Percentiles rank a stretch among this genome's conserved stretches.
phyloP scores from a whole-genome alignment of 768 basidiomycete genomes.

The Cystoderma amianthinum region DNA sequence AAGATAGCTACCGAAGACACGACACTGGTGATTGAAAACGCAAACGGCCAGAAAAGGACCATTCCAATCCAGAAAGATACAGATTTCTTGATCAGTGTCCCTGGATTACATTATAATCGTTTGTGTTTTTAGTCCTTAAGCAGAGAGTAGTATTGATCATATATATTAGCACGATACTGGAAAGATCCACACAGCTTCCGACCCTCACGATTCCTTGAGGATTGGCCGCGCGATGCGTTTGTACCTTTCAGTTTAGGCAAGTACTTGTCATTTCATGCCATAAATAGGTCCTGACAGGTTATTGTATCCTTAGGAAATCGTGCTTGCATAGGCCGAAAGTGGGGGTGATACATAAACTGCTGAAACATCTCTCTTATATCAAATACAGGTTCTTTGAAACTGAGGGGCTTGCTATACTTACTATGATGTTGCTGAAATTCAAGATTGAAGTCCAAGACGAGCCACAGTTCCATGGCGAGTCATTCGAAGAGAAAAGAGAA shows the following conservation, averaged over 20 bases:
- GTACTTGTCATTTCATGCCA: not conserved
- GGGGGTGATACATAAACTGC: constrained; percentile 8
- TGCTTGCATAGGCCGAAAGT: constrained; percentile 29
- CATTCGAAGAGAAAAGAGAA: constrained; percentile 27
- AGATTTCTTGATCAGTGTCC: constrained; percentile 23
- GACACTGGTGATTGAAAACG: constrained; percentile 22
- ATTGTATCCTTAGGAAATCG: constrained; percentile 21
- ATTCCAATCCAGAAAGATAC: constrained; percentile 38
- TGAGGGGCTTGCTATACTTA: constrained; percentile 33
- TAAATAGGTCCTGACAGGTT: not conserved
- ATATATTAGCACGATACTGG: constrained; percentile 40
- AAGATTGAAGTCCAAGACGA: constrained; percentile 33
- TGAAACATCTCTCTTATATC: constrained; percentile 7
- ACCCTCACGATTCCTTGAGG: constrained; percentile 30
- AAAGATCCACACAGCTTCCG: constrained; percentile 40
- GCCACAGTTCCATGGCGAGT: constrained; percentile 28
- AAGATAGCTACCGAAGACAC: constrained; percentile 43
- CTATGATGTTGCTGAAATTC: constrained; percentile 30
- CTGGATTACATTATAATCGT: constrained; percentile 48
- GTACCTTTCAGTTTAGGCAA: constrained; percentile 34
- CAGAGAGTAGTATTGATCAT: not conserved
- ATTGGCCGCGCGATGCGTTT: constrained; percentile 42
- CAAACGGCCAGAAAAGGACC: constrained; percentile 26
- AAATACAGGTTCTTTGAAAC: constrained; percentile 27
- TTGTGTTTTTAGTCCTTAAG: not conserved